Evolutionary conservation across 2,329 filamentous ascomycete species (phyloP).

Genomic region (Colletotrichum agaves): DNA sequence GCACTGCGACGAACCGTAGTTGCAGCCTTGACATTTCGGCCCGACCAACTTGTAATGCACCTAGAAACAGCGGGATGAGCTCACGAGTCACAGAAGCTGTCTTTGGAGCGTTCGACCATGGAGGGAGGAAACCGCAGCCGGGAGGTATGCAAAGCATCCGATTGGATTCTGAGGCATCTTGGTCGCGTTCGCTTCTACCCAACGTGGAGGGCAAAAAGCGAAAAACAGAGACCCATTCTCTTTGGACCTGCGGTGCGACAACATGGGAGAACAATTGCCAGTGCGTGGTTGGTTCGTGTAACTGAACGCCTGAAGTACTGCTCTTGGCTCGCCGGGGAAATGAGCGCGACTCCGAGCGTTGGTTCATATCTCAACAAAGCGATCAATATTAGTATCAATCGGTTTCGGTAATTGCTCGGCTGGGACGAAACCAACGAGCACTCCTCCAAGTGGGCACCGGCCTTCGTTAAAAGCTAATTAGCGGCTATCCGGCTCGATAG

Average conservation of each 20-base stretch:
- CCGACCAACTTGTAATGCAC: neutral
- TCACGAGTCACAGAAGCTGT: constrained; percentile 6
- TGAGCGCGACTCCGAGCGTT: neutral
- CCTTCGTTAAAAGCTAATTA: neutral
- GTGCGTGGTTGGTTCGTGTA: neutral
- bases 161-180: constrained; percentile 18
- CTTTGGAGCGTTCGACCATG: neutral
- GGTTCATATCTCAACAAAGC: neutral
- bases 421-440: neutral
- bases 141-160: constrained; percentile 6
- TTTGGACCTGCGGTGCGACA: constrained; percentile 13
- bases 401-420: neutral
- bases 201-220: constrained; percentile 1
- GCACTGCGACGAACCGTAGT: neutral
- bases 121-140: neutral
- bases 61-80: neutral
- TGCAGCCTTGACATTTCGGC: neutral
- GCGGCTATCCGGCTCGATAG: neutral
- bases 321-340: neutral
- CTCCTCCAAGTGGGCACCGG: neutral
- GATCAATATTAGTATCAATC: neutral
- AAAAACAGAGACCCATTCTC: constrained; percentile 7
- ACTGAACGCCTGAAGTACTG: neutral
- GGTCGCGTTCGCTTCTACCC: constrained; percentile 23
- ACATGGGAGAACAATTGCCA: constrained; percentile 3